A percentile compares a stretch with the other conserved stretches of the same genome.
Conservation (phyloP, 2,329 filamentous ascomycete species). For the Penicillium sp. region DNA sequence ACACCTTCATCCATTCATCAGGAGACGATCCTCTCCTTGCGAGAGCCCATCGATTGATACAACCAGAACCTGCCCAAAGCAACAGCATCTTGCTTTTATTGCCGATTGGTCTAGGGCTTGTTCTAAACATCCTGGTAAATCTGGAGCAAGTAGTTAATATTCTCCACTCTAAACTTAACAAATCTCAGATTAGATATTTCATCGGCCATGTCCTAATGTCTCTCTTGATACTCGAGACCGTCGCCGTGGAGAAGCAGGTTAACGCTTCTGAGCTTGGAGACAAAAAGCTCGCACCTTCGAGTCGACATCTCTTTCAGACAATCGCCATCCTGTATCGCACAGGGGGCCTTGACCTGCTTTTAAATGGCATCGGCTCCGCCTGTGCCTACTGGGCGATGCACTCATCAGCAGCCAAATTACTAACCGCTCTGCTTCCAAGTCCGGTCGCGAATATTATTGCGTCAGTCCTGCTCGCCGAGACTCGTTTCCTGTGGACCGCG, state of each 20-base stretch:
- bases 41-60: not conserved
- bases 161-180: not conserved
- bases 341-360: not conserved
- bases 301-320: not conserved
- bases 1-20: not conserved
- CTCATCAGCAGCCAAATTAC: not conserved
- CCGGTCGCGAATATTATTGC: not conserved
- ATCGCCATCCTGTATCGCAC: not conserved
- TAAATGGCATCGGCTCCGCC: not conserved
- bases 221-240: not conserved
- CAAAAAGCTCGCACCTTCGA: not conserved
- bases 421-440: not conserved
- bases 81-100: not conserved
- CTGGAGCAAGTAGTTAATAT: not conserved
- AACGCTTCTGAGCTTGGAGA: not conserved
- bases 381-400: constrained; percentile 1
- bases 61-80: not conserved
- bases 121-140: not conserved
- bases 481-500: not conserved
- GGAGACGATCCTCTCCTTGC: not conserved
- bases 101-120: not conserved
- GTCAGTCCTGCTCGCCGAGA: not conserved
- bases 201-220: not conserved
- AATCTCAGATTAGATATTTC: not conserved
- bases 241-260: not conserved